Percentiles rank a stretch among this genome's conserved stretches.
phyloP scores from a whole-genome alignment of 1,139 yeast genomes.

The Pneumocystis jirovecii region DNA sequence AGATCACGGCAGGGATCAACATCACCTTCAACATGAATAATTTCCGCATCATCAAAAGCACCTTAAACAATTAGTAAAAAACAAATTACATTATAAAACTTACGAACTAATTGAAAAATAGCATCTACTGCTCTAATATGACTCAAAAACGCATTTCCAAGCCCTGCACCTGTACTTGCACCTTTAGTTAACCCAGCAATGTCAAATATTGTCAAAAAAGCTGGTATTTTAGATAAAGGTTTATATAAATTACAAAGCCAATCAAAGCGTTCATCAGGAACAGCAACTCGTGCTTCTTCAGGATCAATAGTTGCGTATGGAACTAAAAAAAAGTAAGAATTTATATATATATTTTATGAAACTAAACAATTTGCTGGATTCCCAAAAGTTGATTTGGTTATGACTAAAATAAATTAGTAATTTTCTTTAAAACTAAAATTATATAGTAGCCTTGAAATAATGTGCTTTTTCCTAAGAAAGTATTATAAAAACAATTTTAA shows the following conservation, averaged over 20 bases:
- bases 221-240: conserved; percentile 82
- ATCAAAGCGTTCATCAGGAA: conserved; percentile 85
- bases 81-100: not conserved
- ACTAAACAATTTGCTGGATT: conserved; percentile 70
- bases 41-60: conserved; percentile 94
- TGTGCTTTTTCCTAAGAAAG: conserved; percentile 62
- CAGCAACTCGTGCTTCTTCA: conserved; percentile 94
- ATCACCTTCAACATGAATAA: conserved; percentile 94
- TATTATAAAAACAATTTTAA: not conserved
- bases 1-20: conserved; percentile 92
- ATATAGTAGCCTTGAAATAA: conserved; percentile 40
- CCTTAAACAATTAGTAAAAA: not conserved
- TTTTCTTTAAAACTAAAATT: not conserved
- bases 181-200: conserved; percentile 98
- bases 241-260: conserved; percentile 55
- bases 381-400: conserved; percentile 83
- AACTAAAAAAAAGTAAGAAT: conserved; percentile 9
- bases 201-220: conserved; percentile 84
- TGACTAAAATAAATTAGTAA: not conserved
- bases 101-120: conserved; percentile 88
- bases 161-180: conserved; percentile 94
- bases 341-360: not conserved
- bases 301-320: conserved; percentile 99
- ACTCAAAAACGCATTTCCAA: conserved; percentile 94
- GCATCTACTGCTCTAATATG: conserved; percentile 98